Conservation (phyloP, 2,329 filamentous ascomycete species). For the Penicillium sp. region DNA sequence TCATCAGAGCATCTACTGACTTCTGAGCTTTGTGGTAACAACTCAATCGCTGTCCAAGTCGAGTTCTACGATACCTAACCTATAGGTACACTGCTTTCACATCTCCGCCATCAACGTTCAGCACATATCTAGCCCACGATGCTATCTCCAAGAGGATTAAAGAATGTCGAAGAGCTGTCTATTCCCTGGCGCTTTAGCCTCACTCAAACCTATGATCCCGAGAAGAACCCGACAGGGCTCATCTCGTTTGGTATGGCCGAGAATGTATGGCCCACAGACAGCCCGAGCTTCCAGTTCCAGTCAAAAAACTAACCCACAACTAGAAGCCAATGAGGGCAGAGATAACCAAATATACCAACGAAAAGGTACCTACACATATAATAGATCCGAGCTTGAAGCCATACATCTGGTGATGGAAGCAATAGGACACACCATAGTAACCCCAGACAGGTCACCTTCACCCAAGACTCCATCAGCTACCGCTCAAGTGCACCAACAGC, state of each 20-base stretch:
- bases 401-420: no score
- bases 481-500: constrained; percentile 39
- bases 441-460: constrained; percentile 29
- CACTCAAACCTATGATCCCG: constrained; percentile 26
- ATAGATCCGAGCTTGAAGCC: no score
- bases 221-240: constrained; percentile 31
- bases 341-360: constrained; percentile 39
- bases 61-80: no score
- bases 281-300: neutral
- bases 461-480: constrained; percentile 40
- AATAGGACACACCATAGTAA: neutral
- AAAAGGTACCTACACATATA: constrained; percentile 27
- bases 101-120: neutral
- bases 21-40: neutral
- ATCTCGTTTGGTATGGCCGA: constrained; percentile 39
- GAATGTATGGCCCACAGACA: constrained; percentile 26
- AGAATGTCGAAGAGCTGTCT: constrained; percentile 21
- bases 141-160: constrained; percentile 29
- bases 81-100: neutral
- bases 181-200: constrained; percentile 31
- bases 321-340: constrained; percentile 40
- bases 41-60: neutral
- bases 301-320: neutral
- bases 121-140: constrained; percentile 12
- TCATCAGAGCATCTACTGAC: no score